Base-by-base conservation (phyloP, 2,329 filamentous ascomycete genomes). In the Hirsutella rhossiliensis region DNA sequence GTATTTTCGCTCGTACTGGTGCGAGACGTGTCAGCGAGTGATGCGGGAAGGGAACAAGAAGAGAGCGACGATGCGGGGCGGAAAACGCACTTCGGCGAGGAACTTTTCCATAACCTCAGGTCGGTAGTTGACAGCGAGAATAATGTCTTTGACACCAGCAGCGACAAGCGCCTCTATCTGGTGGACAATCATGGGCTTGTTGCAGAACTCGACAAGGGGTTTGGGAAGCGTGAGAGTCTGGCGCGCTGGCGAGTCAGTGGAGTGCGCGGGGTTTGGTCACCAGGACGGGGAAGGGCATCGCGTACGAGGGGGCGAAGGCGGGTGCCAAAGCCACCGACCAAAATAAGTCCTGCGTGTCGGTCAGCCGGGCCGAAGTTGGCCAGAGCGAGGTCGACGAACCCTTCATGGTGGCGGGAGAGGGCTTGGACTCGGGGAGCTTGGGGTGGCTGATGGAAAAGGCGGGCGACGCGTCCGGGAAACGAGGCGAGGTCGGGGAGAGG, bases 141-240 rank as follows among this genome's bases (percentile, higher is more conserved):
- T 90, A 59, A 98, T 94, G 71, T 97, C 89, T 50, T 87, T 97
- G 52, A 97, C 92, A 64, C 90, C 90, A 47, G 88, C 90, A 48
- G 82, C 84, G 55, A 92, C 90, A 54, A 98, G 78, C 53, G 87
- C 88, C 71, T 96, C 88, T 57, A 98, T 87, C 71, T 98, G 90
- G 70, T 97, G 90, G 60, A 94, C 77, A 66, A 98, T 97, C 90
- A 98, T 98, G 63, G 89, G 92, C 71, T 92, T 90, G 78, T 98
- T 98, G 62, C 80, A 88, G 62, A 98, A 98, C 71, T 98, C 90
- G 60, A 98, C 92, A 55, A 98, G 78, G 53, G 92, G 90, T 70
- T 97, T 98, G 50, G 90, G 90, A 54, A 96, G 85, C 42, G 92
- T 96, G 62, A 98, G 80, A 57, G 90, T 98, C 87, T 94, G 17